Percentiles rank a stretch among this genome's conserved stretches.
phyloP scores from a whole-genome alignment of 108 stramenopile genomes.

The Cyclotella atomus region DNA sequence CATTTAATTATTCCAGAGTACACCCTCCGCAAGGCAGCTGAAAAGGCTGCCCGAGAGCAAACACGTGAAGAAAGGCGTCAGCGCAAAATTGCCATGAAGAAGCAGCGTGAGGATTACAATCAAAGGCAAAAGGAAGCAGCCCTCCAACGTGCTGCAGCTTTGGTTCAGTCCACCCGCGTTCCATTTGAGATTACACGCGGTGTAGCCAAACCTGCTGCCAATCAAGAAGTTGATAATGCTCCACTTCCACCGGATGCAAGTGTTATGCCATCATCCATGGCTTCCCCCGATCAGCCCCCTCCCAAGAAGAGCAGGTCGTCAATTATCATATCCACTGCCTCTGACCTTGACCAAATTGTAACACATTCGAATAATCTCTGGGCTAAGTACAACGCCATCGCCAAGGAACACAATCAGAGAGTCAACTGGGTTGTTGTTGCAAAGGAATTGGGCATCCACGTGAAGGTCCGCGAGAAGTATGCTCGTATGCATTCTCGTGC shows the following conservation, averaged over 20 bases:
- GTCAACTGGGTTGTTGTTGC: constrained; percentile 86
- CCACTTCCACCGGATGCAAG: constrained; percentile 4
- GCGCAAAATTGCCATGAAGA: constrained; percentile 60
- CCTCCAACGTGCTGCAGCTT: constrained; percentile 67
- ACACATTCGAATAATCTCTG: constrained; percentile 84
- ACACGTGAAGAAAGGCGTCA: constrained; percentile 67
- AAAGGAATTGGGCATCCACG: constrained; percentile 83
- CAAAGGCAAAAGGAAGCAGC: constrained; percentile 82
- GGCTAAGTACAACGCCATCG: constrained; percentile 86
- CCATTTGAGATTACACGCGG: constrained; percentile 75
- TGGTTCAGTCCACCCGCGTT: constrained; percentile 73
- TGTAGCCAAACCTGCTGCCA: too few species aligned
- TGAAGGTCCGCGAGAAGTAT: constrained; percentile 90
- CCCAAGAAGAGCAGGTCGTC: constrained; percentile 68
- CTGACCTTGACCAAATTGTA: constrained; percentile 76
- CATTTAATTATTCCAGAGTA: neutral
- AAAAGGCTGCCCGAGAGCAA: constrained; percentile 60
- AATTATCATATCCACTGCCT: constrained; percentile 77
- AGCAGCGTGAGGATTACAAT: constrained; percentile 65
- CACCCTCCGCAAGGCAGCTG: constrained; percentile 56
- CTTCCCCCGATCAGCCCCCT: constrained; percentile 9
- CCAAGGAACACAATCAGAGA: constrained; percentile 86
- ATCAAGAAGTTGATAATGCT: constrained; percentile 3
- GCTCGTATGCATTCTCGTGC: constrained; percentile 81
- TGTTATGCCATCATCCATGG: too few species aligned